Evolutionary conservation across 495 filamentous ascomycete species (phyloP).

Genomic region (Tuber calosporum): DNA sequence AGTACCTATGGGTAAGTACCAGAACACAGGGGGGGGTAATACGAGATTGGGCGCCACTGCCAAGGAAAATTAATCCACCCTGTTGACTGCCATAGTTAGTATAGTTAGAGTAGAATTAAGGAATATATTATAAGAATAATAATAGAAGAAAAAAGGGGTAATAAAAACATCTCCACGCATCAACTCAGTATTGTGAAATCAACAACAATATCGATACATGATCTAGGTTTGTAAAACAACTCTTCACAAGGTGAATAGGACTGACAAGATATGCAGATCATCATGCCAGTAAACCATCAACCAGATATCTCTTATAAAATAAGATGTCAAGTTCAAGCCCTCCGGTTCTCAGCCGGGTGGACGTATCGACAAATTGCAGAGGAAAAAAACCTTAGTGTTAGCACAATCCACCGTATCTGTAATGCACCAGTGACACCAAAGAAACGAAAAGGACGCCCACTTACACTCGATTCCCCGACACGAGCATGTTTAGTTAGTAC

Average conservation of each 20-base stretch:
- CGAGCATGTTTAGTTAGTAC: not conserved
- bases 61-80: not conserved
- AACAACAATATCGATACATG: too few species aligned
- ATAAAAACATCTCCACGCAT: too few species aligned
- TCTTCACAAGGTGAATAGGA: too few species aligned
- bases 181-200: too few species aligned
- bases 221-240: too few species aligned
- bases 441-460: not conserved
- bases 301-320: constrained; percentile 2
- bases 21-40: not conserved
- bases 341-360: constrained; percentile 2
- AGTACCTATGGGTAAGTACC: not conserved
- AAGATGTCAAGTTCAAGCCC: constrained; percentile 6
- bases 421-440: not conserved
- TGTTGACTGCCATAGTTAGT: not conserved
- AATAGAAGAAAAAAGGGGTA: not conserved
- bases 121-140: too few species aligned
- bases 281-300: too few species aligned
- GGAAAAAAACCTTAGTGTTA: not conserved
- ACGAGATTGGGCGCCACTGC: not conserved
- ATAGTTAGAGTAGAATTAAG: not conserved
- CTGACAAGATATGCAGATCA: too few species aligned
- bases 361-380: constrained; percentile 4
- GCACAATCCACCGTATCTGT: constrained; percentile 8
- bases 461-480: not conserved